Evolutionary conservation across 495 filamentous ascomycete species (phyloP).

Genomic region (Lasiosphaeris hirsuta): DNA sequence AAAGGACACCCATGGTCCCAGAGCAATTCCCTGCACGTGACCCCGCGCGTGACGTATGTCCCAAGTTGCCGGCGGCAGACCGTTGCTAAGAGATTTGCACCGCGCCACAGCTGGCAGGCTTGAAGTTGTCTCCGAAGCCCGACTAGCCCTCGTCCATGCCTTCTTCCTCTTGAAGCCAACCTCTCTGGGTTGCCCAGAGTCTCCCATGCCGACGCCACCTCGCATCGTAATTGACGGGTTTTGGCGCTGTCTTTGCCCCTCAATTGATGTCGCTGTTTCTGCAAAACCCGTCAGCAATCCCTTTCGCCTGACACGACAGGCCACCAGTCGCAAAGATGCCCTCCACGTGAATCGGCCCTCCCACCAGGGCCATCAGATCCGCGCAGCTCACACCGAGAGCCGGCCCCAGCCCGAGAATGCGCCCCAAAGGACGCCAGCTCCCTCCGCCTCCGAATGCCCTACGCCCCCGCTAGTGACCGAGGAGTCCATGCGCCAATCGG

Average conservation of each 20-base stretch:
- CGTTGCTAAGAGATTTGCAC: background rate
- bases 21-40: too few species aligned
- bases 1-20: too few species aligned
- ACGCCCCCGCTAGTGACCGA: too few species aligned
- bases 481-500: background rate
- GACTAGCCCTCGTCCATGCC: background rate
- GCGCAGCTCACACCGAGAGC: background rate
- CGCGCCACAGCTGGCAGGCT: background rate
- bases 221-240: slow-evolving; percentile 57
- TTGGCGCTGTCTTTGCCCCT: slow-evolving; percentile 66
- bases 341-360: background rate
- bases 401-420: background rate
- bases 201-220: slow-evolving; percentile 34
- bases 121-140: background rate
- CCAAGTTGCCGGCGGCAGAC: too few species aligned
- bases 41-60: too few species aligned
- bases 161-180: background rate
- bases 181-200: background rate
- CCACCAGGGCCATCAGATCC: background rate
- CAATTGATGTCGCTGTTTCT: slow-evolving; percentile 40
- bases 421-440: background rate
- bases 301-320: background rate
- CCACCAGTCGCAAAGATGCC: background rate
- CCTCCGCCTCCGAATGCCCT: background rate
- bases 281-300: slow-evolving; percentile 19